Conservation (phyloP, 495 filamentous ascomycete genomes). For the Aspergillus biplanus region DNA sequence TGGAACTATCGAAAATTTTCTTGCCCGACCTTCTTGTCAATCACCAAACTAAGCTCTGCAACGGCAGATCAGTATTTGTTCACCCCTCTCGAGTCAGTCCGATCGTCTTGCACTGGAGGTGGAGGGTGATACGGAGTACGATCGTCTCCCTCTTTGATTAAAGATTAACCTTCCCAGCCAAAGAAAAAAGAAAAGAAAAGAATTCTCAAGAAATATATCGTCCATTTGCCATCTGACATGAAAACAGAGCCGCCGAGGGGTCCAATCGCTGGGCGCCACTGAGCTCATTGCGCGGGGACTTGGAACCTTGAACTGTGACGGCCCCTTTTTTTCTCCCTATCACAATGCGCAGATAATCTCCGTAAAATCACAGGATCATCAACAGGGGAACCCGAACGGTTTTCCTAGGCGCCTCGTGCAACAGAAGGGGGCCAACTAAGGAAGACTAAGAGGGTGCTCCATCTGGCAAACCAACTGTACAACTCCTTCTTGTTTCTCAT, state of each 20-base stretch:
- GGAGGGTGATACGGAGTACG: not conserved
- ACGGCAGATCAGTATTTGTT: constrained; percentile 2
- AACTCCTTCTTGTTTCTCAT: constrained; percentile 11
- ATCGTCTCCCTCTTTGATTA: not conserved
- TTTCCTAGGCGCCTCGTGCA: constrained; percentile 12
- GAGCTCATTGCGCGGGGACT: constrained; percentile 8
- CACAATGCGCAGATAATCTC: constrained; percentile 11
- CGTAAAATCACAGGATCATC: constrained; percentile 20
- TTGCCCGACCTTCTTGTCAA: constrained; percentile 11
- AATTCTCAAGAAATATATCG: not conserved
- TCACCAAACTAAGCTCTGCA: constrained; percentile 14
- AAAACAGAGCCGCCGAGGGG: constrained; percentile 6
- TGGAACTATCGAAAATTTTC: constrained; percentile 10
- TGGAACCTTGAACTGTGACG: not conserved
- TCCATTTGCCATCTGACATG: constrained; percentile 2
- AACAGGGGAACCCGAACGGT: constrained; percentile 5
- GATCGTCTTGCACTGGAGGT: not conserved
- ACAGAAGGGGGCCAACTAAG: constrained; percentile 7
- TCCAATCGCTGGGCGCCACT: constrained; percentile 14
- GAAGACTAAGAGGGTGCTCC: constrained; percentile 2
- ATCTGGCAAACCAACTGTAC: not conserved
- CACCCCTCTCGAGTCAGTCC: not conserved
- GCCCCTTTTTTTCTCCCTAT: constrained; percentile 17
- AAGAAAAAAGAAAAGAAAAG: not conserved
- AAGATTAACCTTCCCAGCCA: not conserved